Conservation (phyloP, 176 grass and related monocot species). For the Lolium perenne region DNA sequence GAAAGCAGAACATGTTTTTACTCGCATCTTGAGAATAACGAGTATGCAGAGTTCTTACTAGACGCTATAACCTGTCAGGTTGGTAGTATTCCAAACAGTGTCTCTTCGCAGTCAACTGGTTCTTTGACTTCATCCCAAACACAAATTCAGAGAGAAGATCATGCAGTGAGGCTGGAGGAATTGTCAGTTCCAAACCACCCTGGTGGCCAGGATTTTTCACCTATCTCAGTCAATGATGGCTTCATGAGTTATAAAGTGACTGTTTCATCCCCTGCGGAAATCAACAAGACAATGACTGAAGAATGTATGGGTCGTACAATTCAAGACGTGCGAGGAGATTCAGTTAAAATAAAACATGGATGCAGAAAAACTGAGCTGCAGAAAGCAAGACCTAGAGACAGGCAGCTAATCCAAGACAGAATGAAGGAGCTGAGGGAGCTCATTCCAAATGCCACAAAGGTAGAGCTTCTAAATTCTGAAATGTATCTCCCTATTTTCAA, state of each 20-base stretch:
- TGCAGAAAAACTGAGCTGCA: slow-evolving; percentile 44
- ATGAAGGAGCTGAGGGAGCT: slow-evolving; percentile 76
- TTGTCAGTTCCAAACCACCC: slow-evolving; percentile 23
- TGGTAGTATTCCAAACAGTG: slow-evolving; percentile 28
- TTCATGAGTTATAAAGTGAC: slow-evolving; percentile 30
- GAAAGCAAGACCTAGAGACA: slow-evolving; percentile 75
- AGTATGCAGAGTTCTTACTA: slow-evolving; percentile 38
- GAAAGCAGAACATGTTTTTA: slow-evolving; percentile 15
- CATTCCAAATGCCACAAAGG: slow-evolving; percentile 75
- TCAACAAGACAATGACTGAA: slow-evolving; percentile 36
- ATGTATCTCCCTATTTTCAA: slow-evolving; percentile 19
- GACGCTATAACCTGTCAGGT: slow-evolving; percentile 41
- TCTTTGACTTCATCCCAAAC: slow-evolving; percentile 42
- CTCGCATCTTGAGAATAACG: slow-evolving; percentile 24
- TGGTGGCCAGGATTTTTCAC: slow-evolving; percentile 42
- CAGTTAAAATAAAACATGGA: slow-evolving; percentile 48
- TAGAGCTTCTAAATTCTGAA: slow-evolving; percentile 33
- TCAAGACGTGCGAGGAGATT: slow-evolving; percentile 43
- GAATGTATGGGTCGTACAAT: slow-evolving; percentile 24
- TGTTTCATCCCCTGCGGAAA: slow-evolving; percentile 22
- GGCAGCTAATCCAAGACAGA: slow-evolving; percentile 81
- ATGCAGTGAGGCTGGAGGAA: slow-evolving; percentile 32
- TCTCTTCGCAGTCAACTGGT: slow-evolving; percentile 35
- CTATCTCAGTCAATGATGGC: slow-evolving; percentile 39
- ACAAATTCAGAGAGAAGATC: slow-evolving; percentile 36